These are phyloP conservation scores for Colletotrichum graminicola DNA, from an alignment of 2,329 filamentous ascomycete species.

Conservation along the genomic window DNA sequence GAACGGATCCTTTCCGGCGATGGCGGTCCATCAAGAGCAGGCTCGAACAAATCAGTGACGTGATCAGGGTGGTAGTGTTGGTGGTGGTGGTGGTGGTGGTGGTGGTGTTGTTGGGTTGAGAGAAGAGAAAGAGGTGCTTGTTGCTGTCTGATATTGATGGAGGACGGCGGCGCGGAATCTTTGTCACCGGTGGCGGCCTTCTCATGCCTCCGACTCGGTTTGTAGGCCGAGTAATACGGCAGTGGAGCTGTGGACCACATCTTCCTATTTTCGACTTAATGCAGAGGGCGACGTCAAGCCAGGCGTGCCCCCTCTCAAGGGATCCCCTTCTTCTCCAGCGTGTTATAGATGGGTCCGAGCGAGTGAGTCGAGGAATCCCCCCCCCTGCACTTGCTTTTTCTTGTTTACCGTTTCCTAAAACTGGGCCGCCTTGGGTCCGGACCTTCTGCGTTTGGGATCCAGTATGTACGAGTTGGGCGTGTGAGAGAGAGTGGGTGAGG, in stretches of 20 bases:
- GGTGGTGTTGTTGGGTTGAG: constrained; percentile 29
- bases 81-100: constrained; percentile 12
- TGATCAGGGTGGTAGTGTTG: constrained; percentile 31
- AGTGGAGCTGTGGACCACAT: constrained; percentile 43
- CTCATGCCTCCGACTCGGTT: constrained; percentile 29
- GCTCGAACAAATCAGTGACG: constrained; percentile 63
- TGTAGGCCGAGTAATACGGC: constrained; percentile 45
- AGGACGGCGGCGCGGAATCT: constrained; percentile 36
- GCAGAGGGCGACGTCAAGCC: constrained; percentile 43
- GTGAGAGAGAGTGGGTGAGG: background rate
- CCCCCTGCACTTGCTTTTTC: constrained; percentile 3
- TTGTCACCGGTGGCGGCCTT: constrained; percentile 37
- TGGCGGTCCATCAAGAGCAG: constrained; percentile 71
- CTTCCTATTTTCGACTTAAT: constrained; percentile 41
- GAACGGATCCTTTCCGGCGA: constrained; percentile 71
- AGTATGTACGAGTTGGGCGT: constrained; percentile 13
- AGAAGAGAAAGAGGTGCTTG: constrained; percentile 26
- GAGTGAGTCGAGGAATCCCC: constrained; percentile 26
- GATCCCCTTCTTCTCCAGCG: constrained; percentile 38
- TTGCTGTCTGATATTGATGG: background rate
- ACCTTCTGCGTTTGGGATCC: constrained; percentile 31
- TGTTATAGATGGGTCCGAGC: constrained; percentile 16
- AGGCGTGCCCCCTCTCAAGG: constrained; percentile 41
- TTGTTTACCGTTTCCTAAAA: constrained; percentile 32
- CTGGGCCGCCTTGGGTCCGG: constrained; percentile 30